Percentiles rank a stretch among this genome's conserved stretches.
Conservation (phyloP, 2,329 filamentous ascomycete genomes). For the Cladosporium colombiae region DNA sequence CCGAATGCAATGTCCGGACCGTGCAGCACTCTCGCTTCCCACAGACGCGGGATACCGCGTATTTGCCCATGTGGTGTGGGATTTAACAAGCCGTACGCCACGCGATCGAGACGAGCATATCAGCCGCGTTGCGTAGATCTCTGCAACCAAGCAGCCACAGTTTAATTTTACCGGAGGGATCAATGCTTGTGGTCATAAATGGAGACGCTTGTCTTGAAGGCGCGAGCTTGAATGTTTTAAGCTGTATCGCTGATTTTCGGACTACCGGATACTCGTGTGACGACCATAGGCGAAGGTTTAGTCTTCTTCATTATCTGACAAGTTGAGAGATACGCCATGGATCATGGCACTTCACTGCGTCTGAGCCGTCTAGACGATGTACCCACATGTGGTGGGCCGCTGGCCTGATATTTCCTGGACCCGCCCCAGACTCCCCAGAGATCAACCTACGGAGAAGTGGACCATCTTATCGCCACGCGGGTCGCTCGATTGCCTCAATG, state of each 20-base stretch:
- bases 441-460: slow-evolving; percentile 1
- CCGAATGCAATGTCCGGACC: not conserved
- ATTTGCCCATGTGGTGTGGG: not conserved
- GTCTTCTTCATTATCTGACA: not conserved
- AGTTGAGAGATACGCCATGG: not conserved
- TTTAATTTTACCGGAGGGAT: not conserved
- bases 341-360: not conserved
- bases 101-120: not conserved
- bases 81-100: not conserved
- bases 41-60: not conserved
- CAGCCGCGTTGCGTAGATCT: not conserved
- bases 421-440: not conserved
- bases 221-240: not conserved
- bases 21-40: not conserved
- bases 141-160: not conserved
- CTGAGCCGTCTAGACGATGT: not conserved
- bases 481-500: not conserved
- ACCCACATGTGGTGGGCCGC: not conserved
- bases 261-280: not conserved
- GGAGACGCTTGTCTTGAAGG: not conserved
- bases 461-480: not conserved
- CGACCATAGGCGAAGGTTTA: not conserved
- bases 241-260: not conserved
- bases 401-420: not conserved
- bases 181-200: not conserved